phyloP scores from a whole-genome alignment of 257 asterid species.

The Salvia rosmarinus region DNA sequence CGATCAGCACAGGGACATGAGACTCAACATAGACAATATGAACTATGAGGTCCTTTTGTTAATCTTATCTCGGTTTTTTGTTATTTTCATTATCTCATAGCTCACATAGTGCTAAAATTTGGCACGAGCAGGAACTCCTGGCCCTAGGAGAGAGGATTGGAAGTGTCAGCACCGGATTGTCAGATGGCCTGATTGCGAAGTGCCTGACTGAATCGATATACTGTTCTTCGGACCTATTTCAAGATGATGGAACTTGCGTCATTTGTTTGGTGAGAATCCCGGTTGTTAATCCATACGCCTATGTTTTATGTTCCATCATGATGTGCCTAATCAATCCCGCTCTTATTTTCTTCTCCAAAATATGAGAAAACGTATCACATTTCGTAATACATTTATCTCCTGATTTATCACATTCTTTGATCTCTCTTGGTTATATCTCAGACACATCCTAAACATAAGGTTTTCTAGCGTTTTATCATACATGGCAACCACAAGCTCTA shows the following conservation, averaged over 20 bases:
- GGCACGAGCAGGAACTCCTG: constrained; percentile 70
- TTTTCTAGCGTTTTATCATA: no score
- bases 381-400: background rate
- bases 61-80: background rate
- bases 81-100: background rate
- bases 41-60: constrained; percentile 66
- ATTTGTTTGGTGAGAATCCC: constrained; percentile 73
- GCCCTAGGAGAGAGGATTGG: constrained; percentile 88
- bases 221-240: constrained; percentile 60
- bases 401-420: background rate
- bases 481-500: no score
- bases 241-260: constrained; percentile 65
- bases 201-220: constrained; percentile 59
- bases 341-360: background rate
- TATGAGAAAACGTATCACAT: background rate
- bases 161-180: constrained; percentile 72
- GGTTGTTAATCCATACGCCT: no score
- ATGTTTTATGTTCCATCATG: background rate
- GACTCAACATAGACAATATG: constrained; percentile 80
- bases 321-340: background rate
- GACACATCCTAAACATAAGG: no score
- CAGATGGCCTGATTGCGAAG: constrained; percentile 55
- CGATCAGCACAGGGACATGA: constrained; percentile 78
- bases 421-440: background rate
- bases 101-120: constrained; percentile 8